phyloP scores from a whole-genome alignment of 2,329 filamentous ascomycete species.

The Ophiostoma ulmi region DNA sequence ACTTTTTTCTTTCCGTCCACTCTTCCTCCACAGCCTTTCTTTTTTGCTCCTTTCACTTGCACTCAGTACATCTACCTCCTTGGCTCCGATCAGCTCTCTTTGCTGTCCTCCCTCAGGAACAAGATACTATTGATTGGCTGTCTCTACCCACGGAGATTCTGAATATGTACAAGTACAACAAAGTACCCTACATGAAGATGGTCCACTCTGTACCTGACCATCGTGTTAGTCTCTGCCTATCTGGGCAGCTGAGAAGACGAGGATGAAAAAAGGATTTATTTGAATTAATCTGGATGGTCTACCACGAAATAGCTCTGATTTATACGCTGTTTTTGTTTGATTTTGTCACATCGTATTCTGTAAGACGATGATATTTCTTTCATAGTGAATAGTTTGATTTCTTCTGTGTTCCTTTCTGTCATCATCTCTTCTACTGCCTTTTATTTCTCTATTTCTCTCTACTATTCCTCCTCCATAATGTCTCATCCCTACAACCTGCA shows the following conservation, averaged over 20 bases:
- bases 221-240: constrained; percentile 6
- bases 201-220: constrained; percentile 5
- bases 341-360: too few relatives aligned
- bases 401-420: too few relatives aligned
- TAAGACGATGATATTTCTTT: too few relatives aligned
- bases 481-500: constrained; percentile 3
- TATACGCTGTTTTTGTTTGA: too few relatives aligned
- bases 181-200: background rate
- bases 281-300: background rate
- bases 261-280: background rate
- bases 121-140: background rate
- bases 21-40: background rate
- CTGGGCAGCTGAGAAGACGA: background rate
- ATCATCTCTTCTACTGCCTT: background rate
- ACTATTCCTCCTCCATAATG: background rate
- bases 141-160: background rate
- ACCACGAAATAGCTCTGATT: background rate
- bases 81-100: background rate
- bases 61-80: background rate
- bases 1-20: background rate
- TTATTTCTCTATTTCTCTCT: background rate
- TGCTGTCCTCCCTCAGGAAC: background rate
- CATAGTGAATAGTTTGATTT: too few relatives aligned
- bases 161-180: background rate
- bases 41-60: background rate